Evolutionary conservation across 139 green algal species (phyloP), one percentile per base, ranked within the genome.

Genomic region (Haematococcus lacustris): DNA sequence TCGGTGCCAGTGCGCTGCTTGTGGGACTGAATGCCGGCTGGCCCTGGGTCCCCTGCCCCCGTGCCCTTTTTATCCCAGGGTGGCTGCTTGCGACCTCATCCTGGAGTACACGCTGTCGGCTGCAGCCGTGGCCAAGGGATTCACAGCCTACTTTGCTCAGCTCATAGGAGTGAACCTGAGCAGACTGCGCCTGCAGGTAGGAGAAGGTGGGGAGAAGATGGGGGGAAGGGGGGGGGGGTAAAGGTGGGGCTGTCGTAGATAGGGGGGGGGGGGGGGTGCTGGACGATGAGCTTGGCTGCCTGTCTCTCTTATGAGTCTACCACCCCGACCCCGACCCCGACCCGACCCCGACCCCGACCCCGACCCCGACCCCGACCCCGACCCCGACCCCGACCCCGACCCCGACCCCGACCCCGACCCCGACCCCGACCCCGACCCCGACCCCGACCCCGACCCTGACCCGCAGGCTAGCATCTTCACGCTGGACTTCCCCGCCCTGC

Each of bases 101-200:
- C 75, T 97, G 68, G 93, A 97, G 79, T 96, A 93, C 78, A 88
- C 85, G 2, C 81, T 97, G 30, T 90, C 83, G 25, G 79, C 76
- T 0, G 86, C 92, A 0, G 91, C 90, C 0, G 85, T 97, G 17
- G 90, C 90, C 4, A 90, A 93, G 32, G 91, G 88, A 63, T 93
- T 93, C 76, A 91, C 89, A 0, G 84, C 80, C 43, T 97, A 97
- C 82, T 53, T 91, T 25, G 86, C 85, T 1, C 83, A 86, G 5
- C 77, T 96, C 33, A 51, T 84, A 32, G 86, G 81, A 38, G 47
- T 76, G 7, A 40, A 77, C 39, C 66, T 77, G 7, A 28, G 57
- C 33, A 38, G 63, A 39, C 50, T 84, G 33, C 40, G 79, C 43
- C 51, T 78, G 25, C 38, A 84, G 64, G 59, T 75, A 28, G 7